Conservation (phyloP, 139 green algal genomes). For the Protoeuglena noctilucae region DNA sequence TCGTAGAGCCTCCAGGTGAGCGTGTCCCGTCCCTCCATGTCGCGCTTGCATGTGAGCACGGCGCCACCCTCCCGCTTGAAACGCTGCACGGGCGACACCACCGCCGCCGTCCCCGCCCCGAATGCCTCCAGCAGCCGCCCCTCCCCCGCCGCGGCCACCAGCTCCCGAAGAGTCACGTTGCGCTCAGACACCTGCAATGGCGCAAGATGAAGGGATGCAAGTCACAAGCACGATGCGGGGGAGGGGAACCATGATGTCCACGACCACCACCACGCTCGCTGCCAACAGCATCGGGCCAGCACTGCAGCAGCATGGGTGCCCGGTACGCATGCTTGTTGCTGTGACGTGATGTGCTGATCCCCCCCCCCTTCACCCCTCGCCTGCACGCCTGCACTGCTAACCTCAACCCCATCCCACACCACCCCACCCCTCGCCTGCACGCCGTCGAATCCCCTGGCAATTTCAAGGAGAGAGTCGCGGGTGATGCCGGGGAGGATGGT, state of each 20-base stretch:
- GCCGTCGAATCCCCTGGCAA: slow-evolving; percentile 29
- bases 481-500: slow-evolving; percentile 72
- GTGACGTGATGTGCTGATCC: too few species aligned
- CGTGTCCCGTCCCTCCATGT: neutral
- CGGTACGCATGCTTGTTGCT: too few species aligned
- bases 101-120: slow-evolving; percentile 54
- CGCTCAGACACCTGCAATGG: slow-evolving; percentile 29
- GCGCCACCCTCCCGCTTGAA: slow-evolving; percentile 19
- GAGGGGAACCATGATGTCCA: too few species aligned
- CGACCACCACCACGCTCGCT: too few species aligned
- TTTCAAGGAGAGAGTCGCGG: slow-evolving; percentile 42
- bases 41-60: slow-evolving; percentile 4
- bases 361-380: neutral
- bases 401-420: too few species aligned
- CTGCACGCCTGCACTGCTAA: neutral
- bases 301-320: too few species aligned
- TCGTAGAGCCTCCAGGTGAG: neutral
- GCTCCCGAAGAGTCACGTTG: slow-evolving; percentile 15
- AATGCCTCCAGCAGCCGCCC: slow-evolving; percentile 53
- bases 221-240: slow-evolving; percentile 1
- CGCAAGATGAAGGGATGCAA: neutral
- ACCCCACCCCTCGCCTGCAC: too few species aligned
- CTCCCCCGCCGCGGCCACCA: slow-evolving; percentile 15
- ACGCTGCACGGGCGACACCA: slow-evolving; percentile 48
- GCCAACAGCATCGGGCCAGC: too few species aligned